Percentiles rank a stretch among this genome's conserved stretches.
phyloP scores from a whole-genome alignment of 768 basidiomycete genomes.

The Xerocomellus amylosporus region DNA sequence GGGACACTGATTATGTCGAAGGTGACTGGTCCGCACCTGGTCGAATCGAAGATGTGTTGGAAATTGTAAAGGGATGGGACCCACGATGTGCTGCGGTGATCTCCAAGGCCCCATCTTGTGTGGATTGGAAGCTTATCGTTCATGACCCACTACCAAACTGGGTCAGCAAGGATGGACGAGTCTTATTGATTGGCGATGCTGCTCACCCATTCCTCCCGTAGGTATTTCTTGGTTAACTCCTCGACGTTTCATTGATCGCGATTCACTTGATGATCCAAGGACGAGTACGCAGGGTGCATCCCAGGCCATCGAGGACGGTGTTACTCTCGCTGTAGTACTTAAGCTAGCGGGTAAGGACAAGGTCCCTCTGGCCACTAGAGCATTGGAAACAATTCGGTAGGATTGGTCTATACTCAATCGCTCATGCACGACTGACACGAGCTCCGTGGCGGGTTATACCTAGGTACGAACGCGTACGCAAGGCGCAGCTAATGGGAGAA shows the following conservation, averaged over 20 bases:
- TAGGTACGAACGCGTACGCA: conserved; percentile 26
- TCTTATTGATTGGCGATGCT: conserved; percentile 29
- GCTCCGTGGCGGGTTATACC: background rate
- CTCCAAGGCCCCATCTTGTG: conserved; percentile 25
- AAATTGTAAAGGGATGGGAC: conserved; percentile 25
- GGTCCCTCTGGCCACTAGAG: conserved; percentile 4
- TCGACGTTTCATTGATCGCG: background rate
- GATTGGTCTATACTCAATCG: background rate
- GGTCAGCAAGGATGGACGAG: conserved; percentile 29
- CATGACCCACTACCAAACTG: conserved; percentile 38
- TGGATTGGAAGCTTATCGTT: conserved; percentile 41
- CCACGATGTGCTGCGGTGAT: conserved; percentile 24
- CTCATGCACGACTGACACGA: background rate
- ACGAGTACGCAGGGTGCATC: conserved; percentile 36
- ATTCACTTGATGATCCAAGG: background rate
- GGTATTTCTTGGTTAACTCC: background rate
- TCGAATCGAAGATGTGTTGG: conserved; percentile 21
- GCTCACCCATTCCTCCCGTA: conserved; percentile 34
- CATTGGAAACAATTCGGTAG: conserved; percentile 16
- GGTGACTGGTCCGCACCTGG: conserved; percentile 22
- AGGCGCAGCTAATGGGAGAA: conserved; percentile 25
- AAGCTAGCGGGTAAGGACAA: conserved; percentile 2
- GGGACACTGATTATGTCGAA: conserved; percentile 21
- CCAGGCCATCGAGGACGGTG: conserved; percentile 42
- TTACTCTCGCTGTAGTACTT: conserved; percentile 33